Evolutionary conservation across 2,329 filamentous ascomycete genomes (phyloP).

Genomic region (Orbilia blumenaviensis): DNA sequence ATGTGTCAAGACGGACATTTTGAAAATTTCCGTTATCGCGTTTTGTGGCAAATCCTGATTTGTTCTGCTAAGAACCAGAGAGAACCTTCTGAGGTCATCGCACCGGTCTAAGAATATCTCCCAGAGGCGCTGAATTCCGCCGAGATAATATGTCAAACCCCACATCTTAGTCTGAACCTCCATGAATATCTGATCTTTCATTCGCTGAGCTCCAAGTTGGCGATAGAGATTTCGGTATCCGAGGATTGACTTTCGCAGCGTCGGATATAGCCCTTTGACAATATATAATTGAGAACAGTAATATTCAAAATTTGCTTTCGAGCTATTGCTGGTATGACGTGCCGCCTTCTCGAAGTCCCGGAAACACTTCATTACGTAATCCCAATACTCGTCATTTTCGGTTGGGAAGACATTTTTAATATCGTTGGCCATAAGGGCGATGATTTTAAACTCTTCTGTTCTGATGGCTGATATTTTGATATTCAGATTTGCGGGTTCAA

Average conservation of each 20-base stretch:
- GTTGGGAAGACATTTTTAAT: neutral
- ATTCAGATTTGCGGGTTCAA: neutral
- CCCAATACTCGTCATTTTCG: constrained; percentile 5
- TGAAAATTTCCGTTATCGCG: neutral
- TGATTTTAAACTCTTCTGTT: neutral
- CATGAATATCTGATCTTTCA: neutral
- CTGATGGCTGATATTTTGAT: neutral
- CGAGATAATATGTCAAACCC: neutral
- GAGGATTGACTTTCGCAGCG: neutral
- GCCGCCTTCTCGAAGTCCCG: neutral
- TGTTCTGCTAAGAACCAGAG: neutral
- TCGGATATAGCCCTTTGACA: neutral
- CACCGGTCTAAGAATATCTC: neutral
- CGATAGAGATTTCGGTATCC: neutral
- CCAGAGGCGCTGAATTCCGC: neutral
- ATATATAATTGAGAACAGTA: neutral
- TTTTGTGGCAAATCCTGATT: neutral
- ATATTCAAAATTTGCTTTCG: neutral
- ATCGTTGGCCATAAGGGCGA: neutral
- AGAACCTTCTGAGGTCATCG: neutral
- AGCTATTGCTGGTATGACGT: neutral
- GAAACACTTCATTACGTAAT: neutral
- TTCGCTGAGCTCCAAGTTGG: neutral
- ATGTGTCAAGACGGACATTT: neutral
- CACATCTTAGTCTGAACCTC: neutral